These are phyloP conservation scores for Toxoplasma gondii DNA, from an alignment of 169 alveolate species.

Conservation along the genomic window DNA sequence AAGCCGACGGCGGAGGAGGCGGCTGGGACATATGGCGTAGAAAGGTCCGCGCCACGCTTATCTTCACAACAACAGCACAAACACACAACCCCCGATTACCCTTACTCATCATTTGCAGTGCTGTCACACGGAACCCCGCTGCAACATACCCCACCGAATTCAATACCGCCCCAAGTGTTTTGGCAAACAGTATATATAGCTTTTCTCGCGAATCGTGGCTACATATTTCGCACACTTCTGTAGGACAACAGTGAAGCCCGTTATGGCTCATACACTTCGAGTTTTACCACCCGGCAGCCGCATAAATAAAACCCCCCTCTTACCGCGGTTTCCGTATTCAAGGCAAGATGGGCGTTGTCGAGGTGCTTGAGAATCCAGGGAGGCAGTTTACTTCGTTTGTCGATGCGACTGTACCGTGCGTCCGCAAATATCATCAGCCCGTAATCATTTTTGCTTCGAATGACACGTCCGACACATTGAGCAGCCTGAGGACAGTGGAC, in stretches of 20 bases:
- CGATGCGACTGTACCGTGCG: constrained; percentile 82
- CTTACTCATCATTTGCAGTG: neutral
- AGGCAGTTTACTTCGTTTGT: constrained; percentile 87
- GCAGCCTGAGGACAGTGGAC: constrained; percentile 83
- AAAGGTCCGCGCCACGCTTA: constrained; percentile 55
- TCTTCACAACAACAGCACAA: constrained; percentile 8
- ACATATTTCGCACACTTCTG: too few species aligned
- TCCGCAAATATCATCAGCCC: constrained; percentile 78
- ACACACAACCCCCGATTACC: neutral
- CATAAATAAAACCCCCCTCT: neutral
- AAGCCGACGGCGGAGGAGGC: neutral
- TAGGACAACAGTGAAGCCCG: too few species aligned
- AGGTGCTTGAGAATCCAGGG: constrained; percentile 90
- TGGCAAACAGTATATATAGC: too few species aligned
- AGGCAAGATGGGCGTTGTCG: constrained; percentile 79
- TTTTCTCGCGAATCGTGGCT: too few species aligned
- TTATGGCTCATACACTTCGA: too few species aligned
- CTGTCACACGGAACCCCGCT: neutral
- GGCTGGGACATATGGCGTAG: constrained; percentile 67
- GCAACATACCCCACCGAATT: neutral
- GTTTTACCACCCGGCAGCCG: too few species aligned
- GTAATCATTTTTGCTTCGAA: constrained; percentile 85
- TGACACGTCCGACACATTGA: constrained; percentile 97
- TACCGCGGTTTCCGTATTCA: constrained; percentile 87
- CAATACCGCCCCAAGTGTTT: too few species aligned